Conservation (phyloP, 73 alveolate genomes). For the Tetrahymena thermophila region DNA sequence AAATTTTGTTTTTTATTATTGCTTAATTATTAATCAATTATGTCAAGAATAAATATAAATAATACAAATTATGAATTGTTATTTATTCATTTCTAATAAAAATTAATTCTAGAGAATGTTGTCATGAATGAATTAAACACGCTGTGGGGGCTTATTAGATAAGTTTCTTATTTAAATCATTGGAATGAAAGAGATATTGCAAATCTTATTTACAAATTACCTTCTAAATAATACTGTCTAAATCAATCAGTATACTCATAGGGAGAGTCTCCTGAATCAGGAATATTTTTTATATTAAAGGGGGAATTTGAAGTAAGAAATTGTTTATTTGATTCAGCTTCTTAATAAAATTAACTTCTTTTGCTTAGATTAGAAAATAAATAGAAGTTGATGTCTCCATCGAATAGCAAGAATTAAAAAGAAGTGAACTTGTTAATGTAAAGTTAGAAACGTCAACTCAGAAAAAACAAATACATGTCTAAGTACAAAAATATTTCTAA, state of each 20-base stretch:
- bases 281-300: background rate
- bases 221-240: background rate
- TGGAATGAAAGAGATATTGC: background rate
- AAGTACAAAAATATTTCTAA: background rate
- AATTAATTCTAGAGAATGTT: background rate
- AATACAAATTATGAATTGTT: too few relatives aligned
- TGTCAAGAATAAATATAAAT: too few relatives aligned
- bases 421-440: background rate
- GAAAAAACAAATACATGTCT: background rate
- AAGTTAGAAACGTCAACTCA: background rate
- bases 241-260: background rate
- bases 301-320: background rate
- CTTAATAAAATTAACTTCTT: background rate
- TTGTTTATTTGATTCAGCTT: background rate
- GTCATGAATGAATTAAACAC: background rate
- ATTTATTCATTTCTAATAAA: too few relatives aligned
- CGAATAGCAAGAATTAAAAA: background rate
- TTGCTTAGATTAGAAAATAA: background rate
- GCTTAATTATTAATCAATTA: background rate
- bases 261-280: background rate
- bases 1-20: background rate
- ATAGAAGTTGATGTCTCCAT: background rate
- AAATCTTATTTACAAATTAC: background rate
- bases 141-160: background rate
- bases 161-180: background rate